Base-by-base conservation (phyloP, 108 stramenopile species). In the Parietichytrium sp. region DNA sequence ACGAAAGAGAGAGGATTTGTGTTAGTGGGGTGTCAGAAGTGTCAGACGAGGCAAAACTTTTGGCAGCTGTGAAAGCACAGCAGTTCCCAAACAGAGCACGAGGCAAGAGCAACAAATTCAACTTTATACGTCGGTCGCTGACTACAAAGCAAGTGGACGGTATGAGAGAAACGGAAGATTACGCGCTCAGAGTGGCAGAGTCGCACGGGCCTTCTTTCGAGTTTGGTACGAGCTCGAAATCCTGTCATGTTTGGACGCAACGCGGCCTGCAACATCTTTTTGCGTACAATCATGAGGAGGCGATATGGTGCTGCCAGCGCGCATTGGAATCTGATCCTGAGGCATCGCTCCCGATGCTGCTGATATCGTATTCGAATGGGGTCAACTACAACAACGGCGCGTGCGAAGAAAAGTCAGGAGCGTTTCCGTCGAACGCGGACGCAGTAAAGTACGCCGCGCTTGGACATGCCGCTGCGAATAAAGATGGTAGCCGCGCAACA, bases 241-340 rank as follows among this genome's bases (percentile, higher is more conserved):
- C 18, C 27, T 20, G 18, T 8, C 52, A 53, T 23, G 52, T 29
- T 23, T 53, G 52, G 52, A 45, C 45, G 10, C 13, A 72, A 6
- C 61, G 61, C 13, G 61, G 61, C 20, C 23, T 72, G 23, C 61
- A 45, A 23, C 45, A 42, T 33, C 36, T 72, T 33, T 45, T 45
- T 27, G 61, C 61, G 10, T 72, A 45, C 20, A 72, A 72, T 20
- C 61, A 72, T 42, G 42, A 45, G 23, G 61, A 72, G 42, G 61
- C 61, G 8, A 27, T 72, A 8, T 23, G 13, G 15, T 72, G 61
- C 42, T 33, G 61, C 61, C n/a, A 33, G 23, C 13, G 25, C 13
- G 38, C 42, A 6, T 33, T 42, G 20, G 38, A 33, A 6, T 6
- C 1, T 16, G 61, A 33, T 6, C 61, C 61, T 25, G 61, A 72